These are phyloP conservation scores for Asterophora lycoperdoides DNA, from an alignment of 768 basidiomycete species.

Conservation along the genomic window DNA sequence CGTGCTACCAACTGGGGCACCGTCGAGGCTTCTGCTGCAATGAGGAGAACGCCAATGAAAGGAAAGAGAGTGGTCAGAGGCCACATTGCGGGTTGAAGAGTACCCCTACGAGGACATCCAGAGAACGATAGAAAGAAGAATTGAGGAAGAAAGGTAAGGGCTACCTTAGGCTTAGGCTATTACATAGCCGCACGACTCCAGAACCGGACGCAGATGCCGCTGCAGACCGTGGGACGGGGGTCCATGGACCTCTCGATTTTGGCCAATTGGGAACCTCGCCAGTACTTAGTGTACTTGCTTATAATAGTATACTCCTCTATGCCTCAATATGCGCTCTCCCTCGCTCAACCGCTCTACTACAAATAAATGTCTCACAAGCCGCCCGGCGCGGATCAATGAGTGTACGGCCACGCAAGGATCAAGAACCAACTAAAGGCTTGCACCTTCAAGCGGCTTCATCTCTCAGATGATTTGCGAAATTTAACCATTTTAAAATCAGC, in stretches of 20 bases:
- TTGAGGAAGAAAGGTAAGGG: not conserved
- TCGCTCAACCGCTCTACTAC: slow-evolving; percentile 3
- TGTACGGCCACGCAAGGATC: slow-evolving; percentile 27
- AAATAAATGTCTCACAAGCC: slow-evolving; percentile 1
- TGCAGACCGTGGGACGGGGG: no score
- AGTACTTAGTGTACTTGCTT: no score
- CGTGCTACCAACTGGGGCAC: slow-evolving; percentile 19
- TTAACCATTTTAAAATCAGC: slow-evolving; percentile 22
- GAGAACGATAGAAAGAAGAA: not conserved
- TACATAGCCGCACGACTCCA: no score
- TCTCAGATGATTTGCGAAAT: not conserved
- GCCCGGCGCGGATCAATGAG: slow-evolving; percentile 31
- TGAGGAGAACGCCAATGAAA: slow-evolving; percentile 8
- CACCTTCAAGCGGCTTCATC: not conserved
- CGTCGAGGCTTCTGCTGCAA: slow-evolving; percentile 16
- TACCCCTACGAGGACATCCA: slow-evolving; percentile 13
- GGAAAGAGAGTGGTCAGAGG: slow-evolving; percentile 6
- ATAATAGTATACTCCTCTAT: no score
- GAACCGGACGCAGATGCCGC: no score
- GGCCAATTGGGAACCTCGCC: no score
- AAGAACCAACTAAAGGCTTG: slow-evolving; percentile 19
- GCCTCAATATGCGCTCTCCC: slow-evolving; percentile 8
- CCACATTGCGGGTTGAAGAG: slow-evolving; percentile 11
- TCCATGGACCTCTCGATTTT: no score
- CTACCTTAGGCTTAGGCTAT: not conserved